phyloP scores from a whole-genome alignment of 805 yeast genomes.

The Brettanomyces nanus region DNA sequence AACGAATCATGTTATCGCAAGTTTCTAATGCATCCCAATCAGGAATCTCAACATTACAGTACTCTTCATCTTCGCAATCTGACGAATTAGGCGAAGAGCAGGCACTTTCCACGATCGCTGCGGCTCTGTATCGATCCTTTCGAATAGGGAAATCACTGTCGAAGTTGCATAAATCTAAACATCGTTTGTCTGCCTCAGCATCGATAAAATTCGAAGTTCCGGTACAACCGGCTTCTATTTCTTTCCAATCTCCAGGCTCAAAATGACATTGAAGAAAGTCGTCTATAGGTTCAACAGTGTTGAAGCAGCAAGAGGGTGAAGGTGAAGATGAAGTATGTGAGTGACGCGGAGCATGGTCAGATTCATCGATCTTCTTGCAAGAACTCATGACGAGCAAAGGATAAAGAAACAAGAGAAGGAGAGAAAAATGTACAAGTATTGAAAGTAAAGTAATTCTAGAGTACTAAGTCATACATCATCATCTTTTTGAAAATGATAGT shows the following conservation, averaged over 20 bases:
- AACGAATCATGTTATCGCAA: slow-evolving; percentile 1
- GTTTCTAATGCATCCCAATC: slow-evolving; percentile 2
- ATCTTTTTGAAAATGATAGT: no score
- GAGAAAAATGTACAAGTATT: no score
- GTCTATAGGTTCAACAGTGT: slow-evolving; percentile 2
- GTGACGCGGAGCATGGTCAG: no score
- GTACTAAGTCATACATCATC: no score
- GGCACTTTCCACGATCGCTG: neutral
- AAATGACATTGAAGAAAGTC: slow-evolving; percentile 4
- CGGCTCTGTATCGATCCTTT: neutral
- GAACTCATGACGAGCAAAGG: no score
- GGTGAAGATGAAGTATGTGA: no score
- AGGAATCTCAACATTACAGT: slow-evolving; percentile 1
- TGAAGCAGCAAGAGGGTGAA: neutral
- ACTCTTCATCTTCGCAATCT: slow-evolving; percentile 1
- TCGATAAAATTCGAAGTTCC: neutral
- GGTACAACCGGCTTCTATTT: neutral
- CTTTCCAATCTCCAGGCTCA: slow-evolving; percentile 4
- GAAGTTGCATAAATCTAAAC: slow-evolving; percentile 7
- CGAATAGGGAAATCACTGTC: neutral
- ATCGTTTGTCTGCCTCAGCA: slow-evolving; percentile 3
- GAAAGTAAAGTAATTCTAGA: no score
- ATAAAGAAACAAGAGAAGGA: no score
- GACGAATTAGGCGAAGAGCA: neutral
- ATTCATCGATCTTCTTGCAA: no score